A percentile compares a stretch with the other conserved stretches of the same genome.
Evolutionary conservation across 139 green algal genomes (phyloP).

Genomic region (Tetradesmus lagerheimii): DNA sequence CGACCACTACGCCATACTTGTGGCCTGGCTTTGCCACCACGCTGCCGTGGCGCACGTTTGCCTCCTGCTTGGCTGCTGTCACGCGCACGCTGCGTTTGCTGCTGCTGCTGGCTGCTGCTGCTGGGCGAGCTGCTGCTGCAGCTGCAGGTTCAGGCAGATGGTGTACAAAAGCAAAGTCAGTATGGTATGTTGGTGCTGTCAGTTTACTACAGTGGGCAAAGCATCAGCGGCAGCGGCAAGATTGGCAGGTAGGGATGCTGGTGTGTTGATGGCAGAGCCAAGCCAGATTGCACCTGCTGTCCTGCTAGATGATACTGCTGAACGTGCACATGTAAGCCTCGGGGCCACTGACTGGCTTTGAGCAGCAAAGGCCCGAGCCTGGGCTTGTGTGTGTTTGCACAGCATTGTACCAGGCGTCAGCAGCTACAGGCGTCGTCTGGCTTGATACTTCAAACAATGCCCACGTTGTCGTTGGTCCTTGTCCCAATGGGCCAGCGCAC

Average conservation of each 20-base stretch:
- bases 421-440: not conserved
- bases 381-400: conserved; percentile 16
- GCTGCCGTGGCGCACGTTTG: conserved; percentile 46
- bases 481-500: not conserved
- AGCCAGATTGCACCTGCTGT: not conserved
- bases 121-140: not conserved
- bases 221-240: not conserved
- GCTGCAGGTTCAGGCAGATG: not conserved
- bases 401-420: not conserved
- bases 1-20: conserved; percentile 85
- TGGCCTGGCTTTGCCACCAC: conserved; percentile 48
- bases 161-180: not conserved
- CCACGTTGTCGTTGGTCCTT: not conserved
- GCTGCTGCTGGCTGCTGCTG: not conserved
- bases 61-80: conserved; percentile 12
- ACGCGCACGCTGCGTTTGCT: conserved; percentile 4
- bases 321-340: not conserved
- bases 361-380: not conserved
- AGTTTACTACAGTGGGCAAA: not conserved
- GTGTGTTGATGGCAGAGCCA: not conserved
- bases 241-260: not conserved
- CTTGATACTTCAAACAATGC: not conserved
- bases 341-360: not conserved
- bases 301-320: not conserved
- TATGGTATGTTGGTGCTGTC: not conserved